phyloP scores from a whole-genome alignment of 306 rosid species.

The Ammopiptanthus mongolicus region DNA sequence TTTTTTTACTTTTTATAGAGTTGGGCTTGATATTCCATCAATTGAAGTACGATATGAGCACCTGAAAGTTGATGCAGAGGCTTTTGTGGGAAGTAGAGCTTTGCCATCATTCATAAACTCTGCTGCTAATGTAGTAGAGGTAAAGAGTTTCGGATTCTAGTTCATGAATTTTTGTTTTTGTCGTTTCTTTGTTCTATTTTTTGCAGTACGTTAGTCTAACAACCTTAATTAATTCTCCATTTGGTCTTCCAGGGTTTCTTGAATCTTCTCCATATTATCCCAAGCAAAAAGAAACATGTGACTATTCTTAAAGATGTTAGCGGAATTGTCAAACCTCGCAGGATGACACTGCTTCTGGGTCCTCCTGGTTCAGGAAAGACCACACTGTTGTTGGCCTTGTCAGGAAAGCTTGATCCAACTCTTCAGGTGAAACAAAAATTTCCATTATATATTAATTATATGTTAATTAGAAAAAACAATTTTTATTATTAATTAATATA shows the following conservation, averaged over 20 bases:
- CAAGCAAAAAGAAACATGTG: conserved; percentile 23
- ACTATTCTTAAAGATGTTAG: conserved; percentile 50
- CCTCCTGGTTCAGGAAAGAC: conserved; percentile 88
- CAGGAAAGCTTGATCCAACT: conserved; percentile 54
- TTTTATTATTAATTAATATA: not conserved
- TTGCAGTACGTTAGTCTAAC: not conserved
- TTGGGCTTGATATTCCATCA: conserved; percentile 49
- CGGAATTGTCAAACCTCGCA: conserved; percentile 59
- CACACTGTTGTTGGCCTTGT: conserved; percentile 58
- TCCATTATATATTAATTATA: not conserved
- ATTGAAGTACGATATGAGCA: conserved; percentile 57
- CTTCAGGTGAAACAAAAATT: conserved; percentile 37
- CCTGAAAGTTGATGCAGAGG: conserved; percentile 48
- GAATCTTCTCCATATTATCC: conserved; percentile 8
- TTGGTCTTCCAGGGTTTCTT: not conserved
- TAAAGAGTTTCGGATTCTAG: not conserved
- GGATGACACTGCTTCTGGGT: conserved; percentile 81
- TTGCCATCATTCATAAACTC: conserved; percentile 42
- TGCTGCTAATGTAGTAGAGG: conserved; percentile 30
- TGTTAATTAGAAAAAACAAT: not conserved
- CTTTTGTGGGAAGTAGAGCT: conserved; percentile 54
- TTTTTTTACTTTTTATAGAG: conserved; percentile 19
- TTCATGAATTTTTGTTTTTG: not conserved
- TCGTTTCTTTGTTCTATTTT: not conserved
- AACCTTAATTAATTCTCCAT: not conserved